phyloP scores from a whole-genome alignment of 108 stramenopile genomes.

The Nannochloropsis gaditana region DNA sequence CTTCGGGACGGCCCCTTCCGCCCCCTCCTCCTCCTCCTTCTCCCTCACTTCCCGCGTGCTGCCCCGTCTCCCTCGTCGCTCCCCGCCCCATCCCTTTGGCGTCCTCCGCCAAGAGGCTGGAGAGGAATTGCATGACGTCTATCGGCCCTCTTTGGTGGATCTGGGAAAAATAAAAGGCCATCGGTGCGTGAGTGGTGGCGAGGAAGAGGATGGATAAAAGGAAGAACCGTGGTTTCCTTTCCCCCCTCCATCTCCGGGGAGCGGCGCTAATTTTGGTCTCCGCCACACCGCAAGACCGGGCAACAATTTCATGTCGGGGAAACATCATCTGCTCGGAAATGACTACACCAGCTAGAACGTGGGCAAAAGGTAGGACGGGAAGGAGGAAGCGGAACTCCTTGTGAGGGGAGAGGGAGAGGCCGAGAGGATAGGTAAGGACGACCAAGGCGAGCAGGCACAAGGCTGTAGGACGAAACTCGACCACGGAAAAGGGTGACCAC shows the following conservation, averaged over 20 bases:
- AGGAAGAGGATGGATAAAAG: neutral
- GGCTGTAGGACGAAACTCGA: no score
- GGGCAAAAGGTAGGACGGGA: constrained; percentile 75
- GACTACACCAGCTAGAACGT: constrained; percentile 60
- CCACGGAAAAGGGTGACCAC: neutral
- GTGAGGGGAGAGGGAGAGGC: constrained; percentile 78
- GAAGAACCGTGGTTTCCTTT: neutral
- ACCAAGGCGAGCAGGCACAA: neutral
- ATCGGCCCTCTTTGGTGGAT: neutral
- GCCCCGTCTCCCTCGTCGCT: neutral
- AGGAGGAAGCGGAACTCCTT: constrained; percentile 90
- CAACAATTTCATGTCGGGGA: neutral
- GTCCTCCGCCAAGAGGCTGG: neutral
- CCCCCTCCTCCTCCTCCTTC: neutral
- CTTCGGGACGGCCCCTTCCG: neutral
- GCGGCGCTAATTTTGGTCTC: neutral
- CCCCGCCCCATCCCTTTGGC: neutral
- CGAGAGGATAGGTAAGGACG: neutral
- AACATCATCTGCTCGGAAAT: neutral
- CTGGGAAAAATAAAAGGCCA: neutral
- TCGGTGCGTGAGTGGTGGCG: neutral
- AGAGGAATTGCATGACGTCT: neutral
- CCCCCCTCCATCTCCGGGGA: neutral
- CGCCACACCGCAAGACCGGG: neutral
- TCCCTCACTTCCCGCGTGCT: neutral